Conservation (phyloP, 345 rosid genomes). For the Garcia nutans region DNA sequence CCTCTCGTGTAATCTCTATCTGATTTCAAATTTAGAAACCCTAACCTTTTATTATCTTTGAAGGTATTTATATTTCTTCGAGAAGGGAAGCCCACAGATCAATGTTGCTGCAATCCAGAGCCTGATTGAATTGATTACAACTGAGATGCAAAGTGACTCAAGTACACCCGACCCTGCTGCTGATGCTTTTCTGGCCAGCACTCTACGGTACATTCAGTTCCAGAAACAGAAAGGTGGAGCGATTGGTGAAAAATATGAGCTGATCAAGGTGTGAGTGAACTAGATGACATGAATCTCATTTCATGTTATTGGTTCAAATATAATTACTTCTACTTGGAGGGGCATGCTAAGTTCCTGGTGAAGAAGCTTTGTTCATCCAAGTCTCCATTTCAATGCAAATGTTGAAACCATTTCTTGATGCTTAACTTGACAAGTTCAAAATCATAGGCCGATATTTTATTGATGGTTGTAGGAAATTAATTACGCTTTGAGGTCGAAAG, state of each 20-base stretch:
- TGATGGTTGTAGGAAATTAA: conserved; percentile 3
- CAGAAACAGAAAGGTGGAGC: conserved; percentile 97
- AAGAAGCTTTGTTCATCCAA: not conserved
- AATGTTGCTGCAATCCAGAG: conserved; percentile 71
- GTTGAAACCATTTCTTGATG: not conserved
- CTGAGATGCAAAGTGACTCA: conserved; percentile 75
- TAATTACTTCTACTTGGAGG: not conserved
- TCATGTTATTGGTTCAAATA: conserved; percentile 3
- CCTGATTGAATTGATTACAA: conserved; percentile 68
- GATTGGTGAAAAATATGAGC: conserved; percentile 70
- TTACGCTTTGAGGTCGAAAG: not conserved
- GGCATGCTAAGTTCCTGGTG: not conserved
- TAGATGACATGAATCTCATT: not conserved
- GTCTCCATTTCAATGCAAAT: no score
- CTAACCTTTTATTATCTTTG: conserved; percentile 6
- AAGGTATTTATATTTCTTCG: conserved; percentile 88
- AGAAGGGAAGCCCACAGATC: conserved; percentile 84
- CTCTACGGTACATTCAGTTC: conserved; percentile 74
- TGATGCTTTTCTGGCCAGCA: conserved; percentile 76
- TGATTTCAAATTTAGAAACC: conserved; percentile 1
- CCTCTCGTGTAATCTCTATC: not conserved
- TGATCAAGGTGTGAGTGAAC: conserved; percentile 55
- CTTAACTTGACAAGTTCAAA: not conserved
- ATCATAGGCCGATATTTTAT: not conserved
- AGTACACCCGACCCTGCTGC: conserved; percentile 57